Base-by-base conservation (phyloP, 495 filamentous ascomycete species). In the Aspergillus cristatus region DNA sequence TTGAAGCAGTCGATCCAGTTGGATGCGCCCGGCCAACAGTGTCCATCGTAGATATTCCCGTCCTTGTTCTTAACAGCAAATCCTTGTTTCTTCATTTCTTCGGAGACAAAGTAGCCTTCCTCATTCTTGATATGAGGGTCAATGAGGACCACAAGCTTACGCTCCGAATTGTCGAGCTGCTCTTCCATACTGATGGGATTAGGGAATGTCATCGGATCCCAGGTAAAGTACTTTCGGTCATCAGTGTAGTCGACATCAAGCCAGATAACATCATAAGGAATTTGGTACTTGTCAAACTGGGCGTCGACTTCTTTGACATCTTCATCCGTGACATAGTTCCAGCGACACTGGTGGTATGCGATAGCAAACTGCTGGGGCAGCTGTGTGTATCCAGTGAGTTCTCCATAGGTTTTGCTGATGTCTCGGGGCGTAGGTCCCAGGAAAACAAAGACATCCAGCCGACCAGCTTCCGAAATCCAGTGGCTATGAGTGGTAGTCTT, bases 201-300 rank as follows among this genome's bases (percentile, higher is more conserved):
- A 3, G 75, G 71, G 62, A 98, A 98, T 14, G 74, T 85, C 41
- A 89, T 68, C 2, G 77, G 71, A 54, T 98, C 91, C 87, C 87
- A 98, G 6, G 86, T 94, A 57, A 98, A 97, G 63, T 97, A 98
- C 62, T 93, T 93, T 58, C 90, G 90, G 56, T 79, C 86, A 38
- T 97, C 84, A 0, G 87, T 88, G 55, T 96, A 97, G 58, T 97
- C 91, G 51, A 98, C 82, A 47, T 98, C 91, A 8, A 98, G 76
- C 91, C 91, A 98, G 44, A 98, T 97, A 32, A 96, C 85, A 64
- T 98, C 91, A 58, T 95, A 98, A 1, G 91, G 91, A 33, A 97
- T 95, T 38, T 87, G 75, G 58, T 82, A 75, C 55, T 89, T 93
- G 65, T 94, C 88, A 62, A 98, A 93, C 54, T 93, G 94, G 43